phyloP scores from a whole-genome alignment of 2,329 filamentous ascomycete species.

The Cladosporium phlei region DNA sequence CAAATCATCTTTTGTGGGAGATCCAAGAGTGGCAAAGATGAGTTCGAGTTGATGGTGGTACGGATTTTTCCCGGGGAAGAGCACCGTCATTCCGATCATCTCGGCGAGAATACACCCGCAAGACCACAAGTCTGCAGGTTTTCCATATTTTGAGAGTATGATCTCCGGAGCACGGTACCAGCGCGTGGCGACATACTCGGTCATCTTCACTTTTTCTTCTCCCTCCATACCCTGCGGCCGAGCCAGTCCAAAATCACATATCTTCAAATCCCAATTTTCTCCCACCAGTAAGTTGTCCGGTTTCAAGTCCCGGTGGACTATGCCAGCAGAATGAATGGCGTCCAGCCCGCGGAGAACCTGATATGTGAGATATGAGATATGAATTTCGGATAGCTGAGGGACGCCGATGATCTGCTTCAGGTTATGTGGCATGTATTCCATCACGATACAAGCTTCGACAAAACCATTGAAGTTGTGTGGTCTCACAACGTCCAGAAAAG shows the following conservation, averaged over 20 bases:
- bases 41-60: constrained; percentile 98
- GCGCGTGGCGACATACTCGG: constrained; percentile 90
- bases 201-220: constrained; percentile 96
- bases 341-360: constrained; percentile 96
- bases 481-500: constrained; percentile 96
- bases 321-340: constrained; percentile 87
- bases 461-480: constrained; percentile 92
- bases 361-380: constrained; percentile 98
- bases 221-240: constrained; percentile 50
- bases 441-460: constrained; percentile 81
- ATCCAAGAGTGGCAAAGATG: constrained; percentile 91
- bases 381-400: constrained; percentile 88
- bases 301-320: constrained; percentile 84
- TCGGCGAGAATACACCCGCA: constrained; percentile 93
- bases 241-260: constrained; percentile 91
- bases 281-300: constrained; percentile 92
- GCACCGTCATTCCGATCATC: constrained; percentile 83
- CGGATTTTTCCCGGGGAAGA: constrained; percentile 96
- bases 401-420: constrained; percentile 90
- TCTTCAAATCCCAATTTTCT: constrained; percentile 95
- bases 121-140: constrained; percentile 98
- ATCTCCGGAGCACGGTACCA: constrained; percentile 97
- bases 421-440: constrained; percentile 97
- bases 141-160: constrained; percentile 99
- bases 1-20: constrained; percentile 63